A percentile compares a stretch with the other conserved stretches of the same genome.
Evolutionary conservation across 1,284 basidiomycete species (phyloP).

Genomic region (Taiwanofungus camphoratus): DNA sequence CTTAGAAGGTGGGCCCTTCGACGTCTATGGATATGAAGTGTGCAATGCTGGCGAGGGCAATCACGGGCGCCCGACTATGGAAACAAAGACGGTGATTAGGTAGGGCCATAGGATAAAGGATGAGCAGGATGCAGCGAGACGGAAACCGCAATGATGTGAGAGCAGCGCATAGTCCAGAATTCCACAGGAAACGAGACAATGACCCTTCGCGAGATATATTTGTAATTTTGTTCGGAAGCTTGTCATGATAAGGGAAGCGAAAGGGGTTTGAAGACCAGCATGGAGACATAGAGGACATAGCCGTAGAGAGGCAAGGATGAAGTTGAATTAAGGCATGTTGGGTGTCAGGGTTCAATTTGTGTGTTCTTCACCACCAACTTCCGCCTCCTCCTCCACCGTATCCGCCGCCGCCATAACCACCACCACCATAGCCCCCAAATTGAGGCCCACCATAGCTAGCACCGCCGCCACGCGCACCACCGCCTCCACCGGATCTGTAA

Average conservation of each 20-base stretch:
- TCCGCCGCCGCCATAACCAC: conserved; percentile 35
- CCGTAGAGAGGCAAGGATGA: background rate
- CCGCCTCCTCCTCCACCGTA: conserved; percentile 36
- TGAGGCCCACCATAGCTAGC: conserved; percentile 33
- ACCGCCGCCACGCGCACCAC: conserved; percentile 33
- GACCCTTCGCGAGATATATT: background rate
- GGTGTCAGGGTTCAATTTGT: background rate
- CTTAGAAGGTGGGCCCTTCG: conserved; percentile 32
- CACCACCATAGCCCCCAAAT: conserved; percentile 26
- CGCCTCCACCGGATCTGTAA: conserved; percentile 35
- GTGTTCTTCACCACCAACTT: conserved; percentile 39
- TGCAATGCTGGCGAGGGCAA: conserved; percentile 27
- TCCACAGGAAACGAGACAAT: conserved; percentile 17
- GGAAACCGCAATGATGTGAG: conserved; percentile 39
- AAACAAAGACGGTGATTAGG: conserved; percentile 37
- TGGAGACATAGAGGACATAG: background rate
- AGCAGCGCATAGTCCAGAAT: conserved; percentile 49
- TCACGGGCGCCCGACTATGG: conserved; percentile 30
- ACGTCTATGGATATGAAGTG: conserved; percentile 39
- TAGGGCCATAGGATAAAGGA: conserved; percentile 48
- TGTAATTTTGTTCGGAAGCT: background rate
- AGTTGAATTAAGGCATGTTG: conserved; percentile 1
- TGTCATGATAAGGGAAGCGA: conserved; percentile 1
- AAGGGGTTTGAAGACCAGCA: conserved; percentile 1
- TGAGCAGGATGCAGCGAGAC: conserved; percentile 59